phyloP scores from a whole-genome alignment of 1,139 yeast genomes.

The Taphrina pruni region DNA sequence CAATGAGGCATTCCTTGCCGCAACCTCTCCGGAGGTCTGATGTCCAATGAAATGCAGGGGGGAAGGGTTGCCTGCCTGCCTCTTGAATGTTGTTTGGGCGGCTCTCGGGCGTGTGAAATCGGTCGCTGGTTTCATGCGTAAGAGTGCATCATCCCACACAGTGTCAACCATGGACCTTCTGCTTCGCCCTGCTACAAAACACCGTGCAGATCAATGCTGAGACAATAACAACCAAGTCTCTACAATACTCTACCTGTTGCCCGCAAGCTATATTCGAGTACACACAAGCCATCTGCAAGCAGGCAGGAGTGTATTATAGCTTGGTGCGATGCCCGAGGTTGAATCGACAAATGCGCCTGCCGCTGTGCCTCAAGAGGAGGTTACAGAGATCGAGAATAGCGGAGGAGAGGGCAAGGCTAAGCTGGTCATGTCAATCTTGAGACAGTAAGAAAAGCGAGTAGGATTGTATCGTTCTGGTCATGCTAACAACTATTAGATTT shows the following conservation, averaged over 20 bases:
- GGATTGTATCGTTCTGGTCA: neutral
- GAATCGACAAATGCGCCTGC: constrained; percentile 12
- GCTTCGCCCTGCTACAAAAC: neutral
- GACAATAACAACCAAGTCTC: neutral
- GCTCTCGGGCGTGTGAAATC: too few relatives aligned
- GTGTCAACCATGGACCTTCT: neutral
- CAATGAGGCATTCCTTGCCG: too few relatives aligned
- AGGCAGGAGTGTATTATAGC: neutral
- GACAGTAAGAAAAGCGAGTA: constrained; percentile 29
- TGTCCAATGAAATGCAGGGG: too few relatives aligned
- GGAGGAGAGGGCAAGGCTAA: constrained; percentile 35
- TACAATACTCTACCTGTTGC: too few relatives aligned
- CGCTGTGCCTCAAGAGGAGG: constrained; percentile 1
- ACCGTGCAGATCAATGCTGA: neutral
- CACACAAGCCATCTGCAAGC: neutral
- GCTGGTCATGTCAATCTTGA: constrained; percentile 34
- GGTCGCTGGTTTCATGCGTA: neutral
- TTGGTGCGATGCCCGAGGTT: constrained; percentile 19
- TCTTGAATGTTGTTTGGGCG: neutral
- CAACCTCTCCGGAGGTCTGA: too few relatives aligned
- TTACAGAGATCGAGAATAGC: constrained; percentile 14
- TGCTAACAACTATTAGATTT: constrained; percentile 8
- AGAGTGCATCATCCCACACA: constrained; percentile 6
- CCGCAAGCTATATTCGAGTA: too few relatives aligned
- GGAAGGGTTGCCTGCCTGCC: neutral